These are phyloP conservation scores for Curvularia eragrostidis DNA, from an alignment of 2,329 filamentous ascomycete genomes.

Conservation along the genomic window DNA sequence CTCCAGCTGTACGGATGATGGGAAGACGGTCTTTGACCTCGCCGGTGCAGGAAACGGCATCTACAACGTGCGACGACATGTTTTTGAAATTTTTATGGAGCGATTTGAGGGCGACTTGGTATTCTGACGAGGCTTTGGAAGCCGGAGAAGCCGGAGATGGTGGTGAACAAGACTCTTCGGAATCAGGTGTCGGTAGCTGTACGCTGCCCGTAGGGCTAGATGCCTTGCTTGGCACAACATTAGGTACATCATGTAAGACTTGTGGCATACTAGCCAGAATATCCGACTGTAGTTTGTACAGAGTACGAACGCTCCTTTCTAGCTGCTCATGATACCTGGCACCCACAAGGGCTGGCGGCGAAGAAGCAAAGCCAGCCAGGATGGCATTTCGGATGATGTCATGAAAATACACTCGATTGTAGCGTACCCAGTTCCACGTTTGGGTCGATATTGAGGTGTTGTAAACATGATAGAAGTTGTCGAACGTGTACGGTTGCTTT, in stretches of 20 bases:
- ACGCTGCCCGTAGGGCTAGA: not conserved
- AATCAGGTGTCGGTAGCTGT: not conserved
- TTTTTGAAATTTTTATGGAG: slow-evolving; percentile 36
- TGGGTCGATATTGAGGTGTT: slow-evolving; percentile 34
- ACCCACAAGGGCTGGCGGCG: slow-evolving; percentile 35
- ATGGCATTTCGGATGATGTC: slow-evolving; percentile 46
- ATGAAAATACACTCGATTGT: slow-evolving; percentile 44
- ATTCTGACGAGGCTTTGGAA: not conserved
- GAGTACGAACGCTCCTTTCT: slow-evolving; percentile 27
- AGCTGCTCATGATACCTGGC: slow-evolving; percentile 31
- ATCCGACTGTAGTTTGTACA: slow-evolving; percentile 40
- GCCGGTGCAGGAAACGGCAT: slow-evolving; percentile 4
- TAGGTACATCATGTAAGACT: slow-evolving; percentile 43
- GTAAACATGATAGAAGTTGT: slow-evolving; percentile 43
- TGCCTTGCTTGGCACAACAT: slow-evolving; percentile 11
- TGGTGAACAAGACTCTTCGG: not conserved
- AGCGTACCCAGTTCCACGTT: slow-evolving; percentile 46
- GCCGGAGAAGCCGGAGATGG: not conserved
- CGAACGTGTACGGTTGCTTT: slow-evolving; percentile 26
- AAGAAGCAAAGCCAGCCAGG: slow-evolving; percentile 33
- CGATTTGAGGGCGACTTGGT: slow-evolving; percentile 10
- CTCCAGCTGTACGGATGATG: slow-evolving; percentile 41
- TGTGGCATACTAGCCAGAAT: slow-evolving; percentile 47
- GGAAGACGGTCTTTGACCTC: slow-evolving; percentile 32
- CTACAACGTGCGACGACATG: slow-evolving; percentile 2